Base-by-base conservation (phyloP, 2,329 filamentous ascomycete species). In the Leptographium lundbergii region DNA sequence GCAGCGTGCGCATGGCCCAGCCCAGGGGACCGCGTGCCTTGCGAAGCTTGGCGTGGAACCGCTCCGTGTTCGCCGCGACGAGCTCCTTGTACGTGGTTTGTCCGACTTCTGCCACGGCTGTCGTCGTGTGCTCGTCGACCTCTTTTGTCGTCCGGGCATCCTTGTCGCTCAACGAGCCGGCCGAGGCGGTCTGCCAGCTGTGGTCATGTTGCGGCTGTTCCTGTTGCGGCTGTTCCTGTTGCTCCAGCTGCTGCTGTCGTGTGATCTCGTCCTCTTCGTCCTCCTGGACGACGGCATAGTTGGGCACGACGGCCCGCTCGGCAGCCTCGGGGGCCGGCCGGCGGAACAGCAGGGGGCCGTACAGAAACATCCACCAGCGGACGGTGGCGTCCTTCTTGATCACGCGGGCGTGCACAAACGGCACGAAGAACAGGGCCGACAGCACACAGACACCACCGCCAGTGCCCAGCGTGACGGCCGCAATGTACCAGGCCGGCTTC, bases 1-100 rank as follows among this genome's bases (percentile, higher is more conserved):
- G 86, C 24, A 91, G 83, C 56, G 77, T 81, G 65, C 88, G 86
- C 85, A 92, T 88, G 45, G 86, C 89, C 88, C 88, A 91, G 66
- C 84, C 88, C n/a, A 92, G 77, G 56, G 86, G 87, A 29, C 88
- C 86, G 1, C 74, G 73, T 60, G 77, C 78, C 70, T 80, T 74
- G 59, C 81, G 73, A 58, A 92, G 82, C 65, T 81, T 81, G 25
- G 81, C 81, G 68, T 87, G 81, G 66, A 86, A 78, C 53, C 73
- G 77, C 24, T 75, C 77, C 60, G 84, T 74, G 9, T 78, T 81
- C 59, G 82, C 71, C 5, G 73, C 77, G 58, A 85, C 68, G 58
- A 88, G 75, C 63, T 85, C 75, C 70, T 86, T 78, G 77, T 90
- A 88, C 51, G 72, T 77, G 47, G 74, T 67, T 61, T 82, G 78